phyloP scores from a whole-genome alignment of 2,329 filamentous ascomycete genomes.

The Colletotrichum neosansevieriae region DNA sequence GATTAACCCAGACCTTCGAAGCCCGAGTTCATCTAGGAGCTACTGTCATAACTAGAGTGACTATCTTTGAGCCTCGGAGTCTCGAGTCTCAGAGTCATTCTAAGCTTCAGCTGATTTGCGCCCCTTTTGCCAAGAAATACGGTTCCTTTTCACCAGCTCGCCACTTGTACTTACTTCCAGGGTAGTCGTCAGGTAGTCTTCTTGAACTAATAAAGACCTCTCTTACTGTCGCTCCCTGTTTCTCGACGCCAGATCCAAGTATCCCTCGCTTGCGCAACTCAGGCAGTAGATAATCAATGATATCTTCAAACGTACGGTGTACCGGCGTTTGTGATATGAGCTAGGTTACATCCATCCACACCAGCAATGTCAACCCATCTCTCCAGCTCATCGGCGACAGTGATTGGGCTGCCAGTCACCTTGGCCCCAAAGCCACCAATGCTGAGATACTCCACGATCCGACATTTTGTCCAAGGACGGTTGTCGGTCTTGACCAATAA shows the following conservation, averaged over 20 bases:
- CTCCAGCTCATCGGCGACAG: slow-evolving; percentile 58
- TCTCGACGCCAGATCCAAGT: slow-evolving; percentile 33
- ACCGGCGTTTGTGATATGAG: slow-evolving; percentile 57
- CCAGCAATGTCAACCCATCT: slow-evolving; percentile 56
- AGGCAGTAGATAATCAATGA: slow-evolving; percentile 47
- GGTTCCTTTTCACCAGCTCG: slow-evolving; percentile 26
- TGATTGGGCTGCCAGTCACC: slow-evolving; percentile 57
- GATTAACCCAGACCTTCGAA: too few relatives aligned
- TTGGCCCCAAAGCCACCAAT: slow-evolving; percentile 63
- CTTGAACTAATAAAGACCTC: slow-evolving; percentile 40
- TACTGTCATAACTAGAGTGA: too few relatives aligned
- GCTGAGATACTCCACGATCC: slow-evolving; percentile 66
- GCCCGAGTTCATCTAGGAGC: too few relatives aligned
- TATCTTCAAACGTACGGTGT: slow-evolving; percentile 47
- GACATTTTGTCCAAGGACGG: slow-evolving; percentile 59
- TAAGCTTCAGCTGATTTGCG: background rate
- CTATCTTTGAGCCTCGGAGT: too few relatives aligned
- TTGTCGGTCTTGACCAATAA: background rate
- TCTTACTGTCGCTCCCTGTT: slow-evolving; percentile 38
- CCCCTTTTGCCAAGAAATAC: background rate
- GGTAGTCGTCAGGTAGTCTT: slow-evolving; percentile 37
- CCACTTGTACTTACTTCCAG: slow-evolving; percentile 38
- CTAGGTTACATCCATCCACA: slow-evolving; percentile 56
- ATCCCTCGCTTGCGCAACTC: slow-evolving; percentile 43
- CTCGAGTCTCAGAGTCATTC: background rate